Percentiles rank a stretch among this genome's conserved stretches.
Conservation (phyloP, 2,329 filamentous ascomycete genomes). For the Lasiodiplodia theobromae region DNA sequence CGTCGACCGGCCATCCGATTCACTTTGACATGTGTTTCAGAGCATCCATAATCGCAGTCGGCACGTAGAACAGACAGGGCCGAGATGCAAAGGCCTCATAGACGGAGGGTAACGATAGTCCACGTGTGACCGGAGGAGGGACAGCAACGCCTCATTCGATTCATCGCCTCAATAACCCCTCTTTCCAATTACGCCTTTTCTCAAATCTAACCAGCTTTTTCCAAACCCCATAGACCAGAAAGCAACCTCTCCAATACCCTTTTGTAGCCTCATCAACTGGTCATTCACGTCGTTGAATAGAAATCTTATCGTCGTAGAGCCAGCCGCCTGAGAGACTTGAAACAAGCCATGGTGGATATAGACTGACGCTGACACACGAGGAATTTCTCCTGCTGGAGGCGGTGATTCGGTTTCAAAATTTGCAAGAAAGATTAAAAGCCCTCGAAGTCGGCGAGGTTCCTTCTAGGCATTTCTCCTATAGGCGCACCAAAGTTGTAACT, state of each 20-base stretch:
- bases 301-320: conserved; percentile 12
- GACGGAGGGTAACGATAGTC: background rate
- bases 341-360: conserved; percentile 6
- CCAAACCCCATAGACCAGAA: background rate
- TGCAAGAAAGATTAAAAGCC: conserved; percentile 18
- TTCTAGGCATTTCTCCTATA: conserved; percentile 35
- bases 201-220: background rate
- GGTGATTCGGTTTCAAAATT: background rate
- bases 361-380: conserved; percentile 18
- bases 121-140: conserved; percentile 16
- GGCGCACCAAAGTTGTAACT: conserved; percentile 46
- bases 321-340: conserved; percentile 23
- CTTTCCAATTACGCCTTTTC: conserved; percentile 20
- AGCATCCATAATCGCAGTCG: background rate
- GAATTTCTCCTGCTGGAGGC: background rate
- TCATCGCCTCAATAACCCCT: background rate
- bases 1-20: background rate
- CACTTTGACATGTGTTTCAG: background rate
- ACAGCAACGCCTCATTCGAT: conserved; percentile 6
- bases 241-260: conserved; percentile 9
- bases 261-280: conserved; percentile 12
- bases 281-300: conserved; percentile 18
- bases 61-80: background rate
- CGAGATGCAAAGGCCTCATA: background rate
- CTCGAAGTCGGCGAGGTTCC: conserved; percentile 26